Evolutionary conservation across 2,329 filamentous ascomycete genomes (phyloP).

Genomic region (Fusarium sp.): DNA sequence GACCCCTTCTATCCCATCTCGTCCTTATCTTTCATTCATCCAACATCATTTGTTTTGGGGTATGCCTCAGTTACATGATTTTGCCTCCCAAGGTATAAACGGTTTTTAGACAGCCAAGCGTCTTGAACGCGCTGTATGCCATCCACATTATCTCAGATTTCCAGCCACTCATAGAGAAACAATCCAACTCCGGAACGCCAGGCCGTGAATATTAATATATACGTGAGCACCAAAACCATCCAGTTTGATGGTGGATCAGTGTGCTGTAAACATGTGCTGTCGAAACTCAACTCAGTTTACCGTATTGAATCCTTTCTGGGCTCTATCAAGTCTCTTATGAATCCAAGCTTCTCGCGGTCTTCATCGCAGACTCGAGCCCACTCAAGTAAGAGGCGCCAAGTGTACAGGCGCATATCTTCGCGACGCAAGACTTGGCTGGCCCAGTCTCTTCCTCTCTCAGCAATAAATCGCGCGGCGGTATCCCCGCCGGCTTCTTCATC

Average conservation of each 20-base stretch:
- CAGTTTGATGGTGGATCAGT: background rate
- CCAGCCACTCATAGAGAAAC: conserved; percentile 3
- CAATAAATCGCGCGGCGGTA: conserved; percentile 66
- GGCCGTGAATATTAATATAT: conserved; percentile 40
- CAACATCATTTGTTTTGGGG: conserved; percentile 12
- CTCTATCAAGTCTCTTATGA: conserved; percentile 53
- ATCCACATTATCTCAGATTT: conserved; percentile 28
- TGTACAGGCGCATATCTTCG: conserved; percentile 74
- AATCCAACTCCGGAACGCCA: conserved; percentile 39
- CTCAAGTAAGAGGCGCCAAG: conserved; percentile 68
- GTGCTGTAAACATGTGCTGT: conserved; percentile 17
- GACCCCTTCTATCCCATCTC: conserved; percentile 16
- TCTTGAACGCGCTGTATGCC: background rate
- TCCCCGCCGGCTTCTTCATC: conserved; percentile 59
- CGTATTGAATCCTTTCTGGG: conserved; percentile 26
- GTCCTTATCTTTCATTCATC: conserved; percentile 14
- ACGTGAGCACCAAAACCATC: conserved; percentile 11
- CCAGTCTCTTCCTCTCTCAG: conserved; percentile 68
- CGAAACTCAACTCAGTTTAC: background rate
- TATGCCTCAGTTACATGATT: conserved; percentile 9
- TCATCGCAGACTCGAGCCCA: conserved; percentile 62
- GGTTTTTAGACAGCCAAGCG: background rate
- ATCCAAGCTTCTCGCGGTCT: conserved; percentile 54
- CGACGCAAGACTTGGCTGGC: conserved; percentile 67
- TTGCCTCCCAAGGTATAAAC: conserved; percentile 5